These are phyloP conservation scores for Sordariomycetes sp. DNA, from an alignment of 2,329 filamentous ascomycete species.

Conservation along the genomic window DNA sequence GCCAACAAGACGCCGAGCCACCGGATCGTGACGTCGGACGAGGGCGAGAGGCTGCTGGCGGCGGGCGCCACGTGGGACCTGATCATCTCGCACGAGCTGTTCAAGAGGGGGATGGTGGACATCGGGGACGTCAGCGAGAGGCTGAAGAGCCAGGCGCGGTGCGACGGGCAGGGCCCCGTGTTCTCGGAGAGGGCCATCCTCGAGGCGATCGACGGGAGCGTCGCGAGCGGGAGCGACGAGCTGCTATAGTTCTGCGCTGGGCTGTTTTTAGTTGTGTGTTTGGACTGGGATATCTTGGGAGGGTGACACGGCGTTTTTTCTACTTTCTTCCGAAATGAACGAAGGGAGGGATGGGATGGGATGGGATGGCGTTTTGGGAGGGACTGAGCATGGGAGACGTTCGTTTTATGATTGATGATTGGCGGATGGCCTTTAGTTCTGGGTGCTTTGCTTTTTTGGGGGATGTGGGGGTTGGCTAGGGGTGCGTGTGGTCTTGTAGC, in stretches of 20 bases:
- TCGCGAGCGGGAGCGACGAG: constrained; percentile 68
- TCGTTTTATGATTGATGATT: not conserved
- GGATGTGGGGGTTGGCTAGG: too few species aligned
- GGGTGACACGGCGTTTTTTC: not conserved
- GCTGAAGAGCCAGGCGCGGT: constrained; percentile 64
- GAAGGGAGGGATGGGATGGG: not conserved
- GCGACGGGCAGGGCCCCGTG: constrained; percentile 80
- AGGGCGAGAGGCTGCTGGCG: constrained; percentile 59
- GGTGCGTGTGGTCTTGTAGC: too few species aligned
- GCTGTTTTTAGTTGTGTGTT: not conserved
- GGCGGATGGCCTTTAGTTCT: not conserved
- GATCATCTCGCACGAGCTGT: constrained; percentile 71
- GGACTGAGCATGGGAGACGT: not conserved
- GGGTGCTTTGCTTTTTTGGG: too few species aligned
- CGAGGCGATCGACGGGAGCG: constrained; percentile 67
- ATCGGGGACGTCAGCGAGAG: constrained; percentile 71
- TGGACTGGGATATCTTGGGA: not conserved
- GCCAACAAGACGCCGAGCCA: constrained; percentile 54
- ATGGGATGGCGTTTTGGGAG: not conserved
- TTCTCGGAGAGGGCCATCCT: constrained; percentile 70
- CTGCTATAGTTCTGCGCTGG: constrained; percentile 31
- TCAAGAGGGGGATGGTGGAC: constrained; percentile 68
- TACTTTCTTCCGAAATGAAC: not conserved
- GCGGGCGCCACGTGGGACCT: constrained; percentile 81
- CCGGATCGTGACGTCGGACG: constrained; percentile 54